phyloP scores from a whole-genome alignment of 345 rosid genomes.

The Eucalyptus cladocalyx region DNA sequence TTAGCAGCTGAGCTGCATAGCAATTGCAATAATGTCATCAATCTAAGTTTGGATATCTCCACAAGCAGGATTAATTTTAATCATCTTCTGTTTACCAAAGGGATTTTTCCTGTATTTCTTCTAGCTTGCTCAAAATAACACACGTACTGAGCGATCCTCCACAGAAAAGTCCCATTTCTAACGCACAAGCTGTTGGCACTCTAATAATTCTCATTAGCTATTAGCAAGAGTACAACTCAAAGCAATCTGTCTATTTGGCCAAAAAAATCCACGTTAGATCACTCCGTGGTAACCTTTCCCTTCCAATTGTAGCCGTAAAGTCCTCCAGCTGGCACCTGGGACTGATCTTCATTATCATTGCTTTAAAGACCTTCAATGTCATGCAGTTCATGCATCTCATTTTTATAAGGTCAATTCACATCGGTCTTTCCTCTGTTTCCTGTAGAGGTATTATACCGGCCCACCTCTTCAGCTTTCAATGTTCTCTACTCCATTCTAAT shows the following conservation, averaged over 20 bases:
- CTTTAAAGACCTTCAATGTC: neutral
- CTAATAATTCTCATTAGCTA: neutral
- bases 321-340: neutral
- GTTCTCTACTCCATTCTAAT: neutral
- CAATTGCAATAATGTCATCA: neutral
- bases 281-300: neutral
- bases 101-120: neutral
- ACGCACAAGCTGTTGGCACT: neutral
- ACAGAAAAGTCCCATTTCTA: neutral
- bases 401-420: neutral
- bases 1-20: neutral
- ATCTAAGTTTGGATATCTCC: neutral
- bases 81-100: neutral
- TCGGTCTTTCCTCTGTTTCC: neutral
- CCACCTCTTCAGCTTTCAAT: neutral
- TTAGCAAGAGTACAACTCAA: neutral
- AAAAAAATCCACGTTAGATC: neutral
- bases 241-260: neutral
- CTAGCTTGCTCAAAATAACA: neutral
- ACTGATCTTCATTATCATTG: neutral
- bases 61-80: neutral
- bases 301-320: neutral
- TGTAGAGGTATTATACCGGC: neutral
- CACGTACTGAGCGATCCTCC: neutral
- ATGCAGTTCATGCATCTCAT: neutral